Evolutionary conservation across 176 grass and related monocot genomes (phyloP).

Genomic region (Eleusine indica): DNA sequence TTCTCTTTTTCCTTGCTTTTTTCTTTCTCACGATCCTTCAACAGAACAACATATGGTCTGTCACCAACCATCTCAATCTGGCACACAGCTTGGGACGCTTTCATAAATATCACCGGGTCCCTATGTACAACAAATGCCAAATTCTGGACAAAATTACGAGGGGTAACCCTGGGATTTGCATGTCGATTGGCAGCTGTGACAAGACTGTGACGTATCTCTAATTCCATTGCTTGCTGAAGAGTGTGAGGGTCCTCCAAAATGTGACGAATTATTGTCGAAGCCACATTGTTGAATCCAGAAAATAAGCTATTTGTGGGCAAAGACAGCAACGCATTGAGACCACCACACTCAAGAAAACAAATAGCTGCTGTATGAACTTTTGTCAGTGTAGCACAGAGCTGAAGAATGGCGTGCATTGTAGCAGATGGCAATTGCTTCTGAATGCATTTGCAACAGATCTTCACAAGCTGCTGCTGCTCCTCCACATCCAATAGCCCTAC

Average conservation of each 20-base stretch:
- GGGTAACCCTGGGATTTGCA: slow-evolving; percentile 79
- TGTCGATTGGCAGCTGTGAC: slow-evolving; percentile 80
- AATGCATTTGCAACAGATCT: slow-evolving; percentile 93
- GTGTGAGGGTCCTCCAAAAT: slow-evolving; percentile 98
- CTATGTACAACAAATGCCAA: slow-evolving; percentile 85
- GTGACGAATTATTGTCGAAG: slow-evolving; percentile 91
- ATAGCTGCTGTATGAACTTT: slow-evolving; percentile 81
- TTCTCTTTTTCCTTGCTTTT: slow-evolving; percentile 89
- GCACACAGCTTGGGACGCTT: slow-evolving; percentile 91
- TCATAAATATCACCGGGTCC: slow-evolving; percentile 89
- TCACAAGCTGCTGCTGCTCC: slow-evolving; percentile 81
- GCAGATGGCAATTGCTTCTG: slow-evolving; percentile 71
- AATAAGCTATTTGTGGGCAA: slow-evolving; percentile 85
- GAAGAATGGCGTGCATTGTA: slow-evolving; percentile 92
- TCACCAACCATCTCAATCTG: slow-evolving; percentile 98
- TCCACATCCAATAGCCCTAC: slow-evolving; percentile 62
- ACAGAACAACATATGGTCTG: slow-evolving; percentile 80
- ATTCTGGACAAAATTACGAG: slow-evolving; percentile 89
- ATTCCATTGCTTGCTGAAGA: slow-evolving; percentile 99
- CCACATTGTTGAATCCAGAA: slow-evolving; percentile 91
- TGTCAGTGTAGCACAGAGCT: slow-evolving; percentile 85
- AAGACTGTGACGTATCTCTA: slow-evolving; percentile 94
- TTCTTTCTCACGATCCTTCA: slow-evolving; percentile 95
- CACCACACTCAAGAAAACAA: slow-evolving; percentile 84
- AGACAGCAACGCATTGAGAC: slow-evolving; percentile 71